Percentiles rank a stretch among this genome's conserved stretches.
phyloP scores from a whole-genome alignment of 2,329 filamentous ascomycete species.

The Apiospora pterosperma region DNA sequence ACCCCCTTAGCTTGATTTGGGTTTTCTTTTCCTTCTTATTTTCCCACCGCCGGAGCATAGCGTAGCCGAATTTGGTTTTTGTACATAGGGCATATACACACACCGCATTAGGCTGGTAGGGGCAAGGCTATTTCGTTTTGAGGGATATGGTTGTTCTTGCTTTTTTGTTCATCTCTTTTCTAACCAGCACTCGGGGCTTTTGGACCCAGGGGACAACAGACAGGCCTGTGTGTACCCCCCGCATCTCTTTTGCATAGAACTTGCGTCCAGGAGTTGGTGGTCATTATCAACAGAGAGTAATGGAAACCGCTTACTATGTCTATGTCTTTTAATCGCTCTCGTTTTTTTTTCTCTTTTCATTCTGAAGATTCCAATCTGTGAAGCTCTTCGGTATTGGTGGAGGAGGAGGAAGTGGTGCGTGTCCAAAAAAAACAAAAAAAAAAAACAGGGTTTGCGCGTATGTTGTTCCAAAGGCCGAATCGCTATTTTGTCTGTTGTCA shows the following conservation, averaged over 20 bases:
- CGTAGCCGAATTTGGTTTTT: slow-evolving; percentile 2
- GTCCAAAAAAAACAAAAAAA: neutral
- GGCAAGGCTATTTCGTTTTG: too few species aligned
- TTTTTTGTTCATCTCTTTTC: too few species aligned
- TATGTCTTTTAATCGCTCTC: too few species aligned
- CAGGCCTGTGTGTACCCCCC: too few species aligned
- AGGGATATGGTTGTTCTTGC: too few species aligned
- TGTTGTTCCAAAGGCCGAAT: too few species aligned
- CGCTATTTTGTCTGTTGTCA: too few species aligned
- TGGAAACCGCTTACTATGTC: neutral
- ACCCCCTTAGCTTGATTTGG: neutral
- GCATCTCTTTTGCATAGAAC: too few species aligned
- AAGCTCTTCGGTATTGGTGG: neutral
- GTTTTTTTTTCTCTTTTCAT: neutral
- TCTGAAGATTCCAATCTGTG: neutral
- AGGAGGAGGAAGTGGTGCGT: neutral
- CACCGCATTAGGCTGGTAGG: too few species aligned
- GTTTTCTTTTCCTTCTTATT: neutral
- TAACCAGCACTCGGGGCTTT: too few species aligned
- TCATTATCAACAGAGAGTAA: neutral
- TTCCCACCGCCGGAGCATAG: neutral
- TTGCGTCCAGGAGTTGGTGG: too few species aligned
- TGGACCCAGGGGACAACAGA: too few species aligned
- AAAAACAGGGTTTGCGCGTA: neutral
- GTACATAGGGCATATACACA: slow-evolving; percentile 3